Percentiles rank a stretch among this genome's conserved stretches.
phyloP scores from a whole-genome alignment of 345 rosid species.

The Cardamine chenopodiifolia region DNA sequence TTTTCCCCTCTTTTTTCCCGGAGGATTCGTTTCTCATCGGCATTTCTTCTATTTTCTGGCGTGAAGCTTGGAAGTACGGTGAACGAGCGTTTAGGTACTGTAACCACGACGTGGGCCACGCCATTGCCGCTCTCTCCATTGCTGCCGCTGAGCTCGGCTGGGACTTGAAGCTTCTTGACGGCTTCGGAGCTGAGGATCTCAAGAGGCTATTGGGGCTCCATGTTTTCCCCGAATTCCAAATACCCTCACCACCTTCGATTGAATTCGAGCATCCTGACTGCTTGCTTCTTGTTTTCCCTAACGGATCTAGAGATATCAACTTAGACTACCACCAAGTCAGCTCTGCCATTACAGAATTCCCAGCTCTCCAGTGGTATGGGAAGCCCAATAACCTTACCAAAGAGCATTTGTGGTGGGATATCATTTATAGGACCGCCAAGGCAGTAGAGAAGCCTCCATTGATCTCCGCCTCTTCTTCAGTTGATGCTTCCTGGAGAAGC shows the following conservation, averaged over 20 bases:
- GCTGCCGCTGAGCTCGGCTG: conserved; percentile 88
- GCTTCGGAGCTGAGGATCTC: conserved; percentile 65
- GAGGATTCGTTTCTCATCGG: conserved; percentile 63
- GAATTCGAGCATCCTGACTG: conserved; percentile 93
- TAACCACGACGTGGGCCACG: conserved; percentile 91
- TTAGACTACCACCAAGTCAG: conserved; percentile 56
- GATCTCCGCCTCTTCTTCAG: conserved; percentile 30
- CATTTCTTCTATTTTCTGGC: conserved; percentile 81
- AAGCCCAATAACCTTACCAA: conserved; percentile 68
- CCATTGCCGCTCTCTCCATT: conserved; percentile 67
- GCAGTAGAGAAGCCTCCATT: conserved; percentile 66
- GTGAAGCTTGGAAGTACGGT: conserved; percentile 96
- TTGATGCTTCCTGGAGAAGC: conserved; percentile 48
- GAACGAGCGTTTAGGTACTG: conserved; percentile 86
- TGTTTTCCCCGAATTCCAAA: conserved; percentile 42
- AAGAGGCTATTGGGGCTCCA: conserved; percentile 57
- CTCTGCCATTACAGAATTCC: conserved; percentile 46
- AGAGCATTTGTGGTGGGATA: conserved; percentile 83
- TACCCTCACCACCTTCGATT: conserved; percentile 58
- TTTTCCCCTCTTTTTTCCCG: conserved; percentile 57
- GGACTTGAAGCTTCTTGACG: conserved; percentile 92
- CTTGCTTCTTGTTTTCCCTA: conserved; percentile 72
- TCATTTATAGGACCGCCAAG: conserved; percentile 71
- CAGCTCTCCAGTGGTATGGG: conserved; percentile 66
- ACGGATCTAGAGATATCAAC: conserved; percentile 43